Evolutionary conservation across 1,284 basidiomycete genomes (phyloP), one percentile per base, ranked within the genome.

Genomic region (Leccinum griseonigrum): DNA sequence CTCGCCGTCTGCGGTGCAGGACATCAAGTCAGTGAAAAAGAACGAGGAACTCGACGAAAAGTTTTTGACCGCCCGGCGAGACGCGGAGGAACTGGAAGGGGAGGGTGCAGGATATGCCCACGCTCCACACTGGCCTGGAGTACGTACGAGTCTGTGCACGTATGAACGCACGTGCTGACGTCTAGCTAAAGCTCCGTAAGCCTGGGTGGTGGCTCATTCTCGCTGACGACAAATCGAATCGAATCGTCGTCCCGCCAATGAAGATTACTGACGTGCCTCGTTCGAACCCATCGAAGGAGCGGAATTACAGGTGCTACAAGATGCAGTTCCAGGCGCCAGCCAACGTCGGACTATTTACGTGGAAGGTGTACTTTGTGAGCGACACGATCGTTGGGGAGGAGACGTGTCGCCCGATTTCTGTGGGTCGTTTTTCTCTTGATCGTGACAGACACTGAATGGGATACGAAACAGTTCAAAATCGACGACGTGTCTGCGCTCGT

Each of bases 301-400:
- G 86, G 36, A 84, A 91, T 69, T 90, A 91, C 68, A 86, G 95
- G 59, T 85, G 90, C 36, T 96, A 93, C 80, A 92, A 91, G 73
- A 79, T 98, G 51, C 93, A 95, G 71, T 98, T 99, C 85, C 95
- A 98, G 75, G 96, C 95, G 0, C 97, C 97, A 1, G 91, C 89
- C 13, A 85, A 86, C 59, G 83, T 90, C 1, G 95, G 94, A 14
- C 71, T 92, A 57, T 96, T 96, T 76, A 92, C 92, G 6, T 98
- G 98, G 88, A 92, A 92, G 68, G 83, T 94, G 0, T 87, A 92
- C 68, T 77, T 97, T 57, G 79, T 92, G 66, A 94, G 90, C 73
- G 96, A 98, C 75, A 93, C 93, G 1, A 93, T 91, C 72, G 83
- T 97, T 7, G 95, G 92, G 6, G 91, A 91, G 64, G 94, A 97